These are phyloP conservation scores for Papiliotrema laurentii DNA, from an alignment of 1,284 basidiomycete species.

Conservation along the genomic window DNA sequence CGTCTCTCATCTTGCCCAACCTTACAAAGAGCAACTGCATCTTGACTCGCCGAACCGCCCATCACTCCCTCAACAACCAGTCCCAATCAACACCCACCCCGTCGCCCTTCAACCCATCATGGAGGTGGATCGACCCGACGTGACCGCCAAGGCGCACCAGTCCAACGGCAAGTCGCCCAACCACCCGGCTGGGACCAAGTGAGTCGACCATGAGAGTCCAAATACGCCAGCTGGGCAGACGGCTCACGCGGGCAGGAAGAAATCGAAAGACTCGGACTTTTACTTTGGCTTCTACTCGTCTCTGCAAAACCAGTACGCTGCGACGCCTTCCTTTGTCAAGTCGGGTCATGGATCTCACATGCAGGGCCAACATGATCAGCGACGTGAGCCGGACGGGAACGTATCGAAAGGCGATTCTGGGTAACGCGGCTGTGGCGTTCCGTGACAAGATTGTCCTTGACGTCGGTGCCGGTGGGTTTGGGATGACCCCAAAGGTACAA, in stretches of 20 bases:
- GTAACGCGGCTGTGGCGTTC: slow-evolving; percentile 45
- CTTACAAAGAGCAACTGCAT: too few species aligned
- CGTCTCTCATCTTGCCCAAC: neutral
- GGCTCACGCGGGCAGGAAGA: slow-evolving; percentile 3
- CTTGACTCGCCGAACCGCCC: too few species aligned
- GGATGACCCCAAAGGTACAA: neutral
- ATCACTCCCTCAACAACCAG: too few species aligned
- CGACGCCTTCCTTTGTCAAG: too few species aligned
- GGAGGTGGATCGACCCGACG: slow-evolving; percentile 3
- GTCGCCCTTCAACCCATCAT: neutral
- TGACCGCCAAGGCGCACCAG: neutral
- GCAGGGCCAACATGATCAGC: slow-evolving; percentile 49
- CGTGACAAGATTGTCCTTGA: slow-evolving; percentile 47
- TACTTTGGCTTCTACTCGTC: slow-evolving; percentile 46
- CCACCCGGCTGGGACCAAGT: neutral
- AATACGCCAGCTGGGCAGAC: neutral
- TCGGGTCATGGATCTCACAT: too few species aligned
- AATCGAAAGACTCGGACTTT: slow-evolving; percentile 36
- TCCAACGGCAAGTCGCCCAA: neutral
- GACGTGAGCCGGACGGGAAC: slow-evolving; percentile 46
- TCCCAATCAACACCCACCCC: too few species aligned
- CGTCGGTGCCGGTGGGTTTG: slow-evolving; percentile 48
- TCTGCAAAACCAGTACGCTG: slow-evolving; percentile 42
- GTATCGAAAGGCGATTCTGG: slow-evolving; percentile 48
- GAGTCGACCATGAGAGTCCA: neutral